Percentiles rank a stretch among this genome's conserved stretches.
phyloP scores from a whole-genome alignment of 169 alveolate species.

The Cryptosporidium andersoni region DNA sequence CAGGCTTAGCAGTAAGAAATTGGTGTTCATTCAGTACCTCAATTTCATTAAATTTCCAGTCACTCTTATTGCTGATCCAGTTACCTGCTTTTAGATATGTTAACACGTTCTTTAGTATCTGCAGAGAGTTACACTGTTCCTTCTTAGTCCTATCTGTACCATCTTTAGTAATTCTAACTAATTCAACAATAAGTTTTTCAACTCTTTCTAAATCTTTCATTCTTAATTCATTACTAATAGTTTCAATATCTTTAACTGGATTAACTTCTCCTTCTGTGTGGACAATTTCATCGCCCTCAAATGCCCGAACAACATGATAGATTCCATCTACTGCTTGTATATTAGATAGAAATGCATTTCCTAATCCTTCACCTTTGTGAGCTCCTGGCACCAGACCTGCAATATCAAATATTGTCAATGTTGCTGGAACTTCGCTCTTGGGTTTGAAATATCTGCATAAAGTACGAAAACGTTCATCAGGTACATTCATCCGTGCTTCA shows the following conservation, averaged over 20 bases:
- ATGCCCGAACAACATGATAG: slow-evolving; percentile 97
- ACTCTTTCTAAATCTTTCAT: slow-evolving; percentile 93
- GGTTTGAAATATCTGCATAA: slow-evolving; percentile 93
- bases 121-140: slow-evolving; percentile 90
- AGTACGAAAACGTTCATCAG: slow-evolving; percentile 94
- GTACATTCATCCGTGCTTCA: slow-evolving; percentile 93
- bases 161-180: slow-evolving; percentile 86
- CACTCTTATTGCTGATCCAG: slow-evolving; percentile 86
- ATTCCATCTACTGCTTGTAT: slow-evolving; percentile 98
- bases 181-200: slow-evolving; percentile 87
- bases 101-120: slow-evolving; percentile 86
- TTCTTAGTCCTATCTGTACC: slow-evolving; percentile 89
- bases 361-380: slow-evolving; percentile 98
- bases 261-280: slow-evolving; percentile 98
- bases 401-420: slow-evolving; percentile 94
- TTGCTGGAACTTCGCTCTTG: slow-evolving; percentile 94
- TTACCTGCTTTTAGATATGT: slow-evolving; percentile 86
- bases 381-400: slow-evolving; percentile 99
- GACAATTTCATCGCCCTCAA: slow-evolving; percentile 94
- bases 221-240: slow-evolving; percentile 93
- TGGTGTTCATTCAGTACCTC: slow-evolving; percentile 89
- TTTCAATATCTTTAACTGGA: slow-evolving; percentile 96
- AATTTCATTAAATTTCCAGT: slow-evolving; percentile 92
- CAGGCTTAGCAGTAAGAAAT: slow-evolving; percentile 98
- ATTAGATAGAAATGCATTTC: slow-evolving; percentile 97